Evolutionary conservation across 2,329 filamentous ascomycete species (phyloP), one percentile per base, ranked within the genome.

Genomic region (Helminthosporium solani): DNA sequence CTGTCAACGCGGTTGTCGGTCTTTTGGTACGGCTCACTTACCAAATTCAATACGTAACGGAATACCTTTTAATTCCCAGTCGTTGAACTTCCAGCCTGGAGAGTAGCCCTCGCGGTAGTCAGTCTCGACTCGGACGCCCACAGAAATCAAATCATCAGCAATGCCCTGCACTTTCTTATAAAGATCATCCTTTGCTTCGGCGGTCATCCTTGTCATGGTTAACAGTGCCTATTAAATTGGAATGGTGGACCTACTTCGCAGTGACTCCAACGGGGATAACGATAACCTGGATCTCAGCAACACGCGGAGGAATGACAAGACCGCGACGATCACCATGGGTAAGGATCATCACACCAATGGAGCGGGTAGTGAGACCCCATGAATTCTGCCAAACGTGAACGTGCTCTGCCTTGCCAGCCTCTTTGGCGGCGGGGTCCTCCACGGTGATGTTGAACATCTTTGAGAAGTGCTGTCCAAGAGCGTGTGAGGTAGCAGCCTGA

Each of bases 381-480:
- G 90, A 96, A 78, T 99, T 99, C 72, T 99, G 94, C 91, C 92
- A 97, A 46, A 97, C 91, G 66, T 92, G 77, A 46, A 96, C 76
- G 74, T 88, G 87, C 46, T 68, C 60, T n/a, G 66, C 58, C 70
- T 94, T 83, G 39, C 81, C 84, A 21, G 68, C 70, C 37, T 79
- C 77, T 64, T 85, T 84, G 40, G 79, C 81, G 49, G 79, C 78
- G 19, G 94, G 94, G 66, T 99, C 91, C 72, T 99, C 92, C 23
- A 99, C 90, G 0, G 87, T 95, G 70, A 99, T 97, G 71, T 94
- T 87, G 70, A 97, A 99, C 91, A 99, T 99, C 75, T 95, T 96
- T 71, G 87, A 91, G 75, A 99, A 99, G 76, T 99, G 96, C 75
- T 99, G 94, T 42, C 94, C 94, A 7, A 99, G 80, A 54, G 85